Percentiles rank a stretch among this genome's conserved stretches.
These are phyloP conservation scores for Lipomyces yamadae DNA, from an alignment of 805 yeast genomes.

Conservation along the genomic window DNA sequence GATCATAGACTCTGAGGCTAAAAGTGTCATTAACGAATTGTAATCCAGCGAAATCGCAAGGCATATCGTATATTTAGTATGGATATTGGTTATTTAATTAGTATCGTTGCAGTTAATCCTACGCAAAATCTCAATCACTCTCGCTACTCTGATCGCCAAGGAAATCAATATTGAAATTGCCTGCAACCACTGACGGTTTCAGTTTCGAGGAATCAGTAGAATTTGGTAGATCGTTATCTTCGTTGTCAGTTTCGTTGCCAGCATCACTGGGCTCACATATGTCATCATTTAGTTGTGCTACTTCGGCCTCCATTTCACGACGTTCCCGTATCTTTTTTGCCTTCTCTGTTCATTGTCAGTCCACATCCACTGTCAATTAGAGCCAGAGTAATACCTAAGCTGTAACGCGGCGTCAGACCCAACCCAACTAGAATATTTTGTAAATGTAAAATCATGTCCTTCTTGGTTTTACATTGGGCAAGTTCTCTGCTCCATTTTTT, in stretches of 20 bases:
- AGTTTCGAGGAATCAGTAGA: background rate
- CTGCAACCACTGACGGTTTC: slow-evolving; percentile 21
- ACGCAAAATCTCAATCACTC: slow-evolving; percentile 19
- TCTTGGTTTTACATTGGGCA: slow-evolving; percentile 35
- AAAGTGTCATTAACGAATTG: slow-evolving; percentile 40
- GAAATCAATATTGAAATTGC: slow-evolving; percentile 29
- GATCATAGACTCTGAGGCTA: slow-evolving; percentile 23
- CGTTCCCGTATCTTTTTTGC: slow-evolving; percentile 41
- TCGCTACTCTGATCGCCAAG: slow-evolving; percentile 31
- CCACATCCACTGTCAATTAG: background rate
- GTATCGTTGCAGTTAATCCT: background rate
- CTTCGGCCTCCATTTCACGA: slow-evolving; percentile 38
- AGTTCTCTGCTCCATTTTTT: slow-evolving; percentile 40
- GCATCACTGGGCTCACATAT: slow-evolving; percentile 21
- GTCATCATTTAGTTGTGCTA: slow-evolving; percentile 38
- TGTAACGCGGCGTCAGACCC: slow-evolving; percentile 43
- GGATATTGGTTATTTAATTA: slow-evolving; percentile 1
- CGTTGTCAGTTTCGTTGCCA: slow-evolving; percentile 4
- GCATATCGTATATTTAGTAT: background rate
- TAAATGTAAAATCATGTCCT: slow-evolving; percentile 36
- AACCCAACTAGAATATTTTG: slow-evolving; percentile 35
- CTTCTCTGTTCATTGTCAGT: slow-evolving; percentile 28
- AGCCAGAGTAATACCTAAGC: slow-evolving; percentile 11
- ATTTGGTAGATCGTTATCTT: slow-evolving; percentile 2
- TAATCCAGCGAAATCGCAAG: background rate